These are phyloP conservation scores for Lithohypha guttulata DNA, from an alignment of 2,329 filamentous ascomycete genomes.

Conservation along the genomic window DNA sequence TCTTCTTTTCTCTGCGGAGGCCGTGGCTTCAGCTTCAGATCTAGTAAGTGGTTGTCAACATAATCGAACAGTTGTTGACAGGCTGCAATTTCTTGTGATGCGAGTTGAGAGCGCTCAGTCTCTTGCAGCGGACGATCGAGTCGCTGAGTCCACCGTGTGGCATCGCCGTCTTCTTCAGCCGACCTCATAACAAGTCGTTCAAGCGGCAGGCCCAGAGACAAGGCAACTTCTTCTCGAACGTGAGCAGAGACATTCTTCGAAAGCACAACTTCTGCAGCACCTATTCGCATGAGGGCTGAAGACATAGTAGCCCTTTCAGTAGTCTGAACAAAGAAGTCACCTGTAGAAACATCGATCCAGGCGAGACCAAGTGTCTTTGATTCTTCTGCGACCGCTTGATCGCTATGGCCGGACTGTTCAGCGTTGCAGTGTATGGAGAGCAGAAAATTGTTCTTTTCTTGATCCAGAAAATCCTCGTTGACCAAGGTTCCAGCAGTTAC, in stretches of 20 bases:
- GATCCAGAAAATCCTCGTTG: constrained; percentile 95
- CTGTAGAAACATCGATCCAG: constrained; percentile 92
- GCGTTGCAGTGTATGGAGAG: constrained; percentile 63
- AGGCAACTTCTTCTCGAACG: constrained; percentile 52
- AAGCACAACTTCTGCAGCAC: constrained; percentile 74
- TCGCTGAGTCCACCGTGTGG: constrained; percentile 62
- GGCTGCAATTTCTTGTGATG: constrained; percentile 58
- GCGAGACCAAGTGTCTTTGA: constrained; percentile 58
- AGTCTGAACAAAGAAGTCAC: constrained; percentile 79
- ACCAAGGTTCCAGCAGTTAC: constrained; percentile 92
- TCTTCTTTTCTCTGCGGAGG: constrained; percentile 64
- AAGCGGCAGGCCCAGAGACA: constrained; percentile 62
- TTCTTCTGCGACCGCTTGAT: constrained; percentile 23
- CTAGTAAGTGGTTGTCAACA: constrained; percentile 66
- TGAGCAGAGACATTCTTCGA: constrained; percentile 51
- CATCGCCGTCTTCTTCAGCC: constrained; percentile 33
- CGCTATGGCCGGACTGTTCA: constrained; percentile 8
- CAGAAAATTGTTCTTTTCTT: constrained; percentile 85
- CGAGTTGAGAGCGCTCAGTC: constrained; percentile 48
- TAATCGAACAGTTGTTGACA: constrained; percentile 77
- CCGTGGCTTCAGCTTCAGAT: constrained; percentile 69
- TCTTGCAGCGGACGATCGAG: constrained; percentile 60
- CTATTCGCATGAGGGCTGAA: constrained; percentile 73
- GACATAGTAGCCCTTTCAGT: constrained; percentile 60
- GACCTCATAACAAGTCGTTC: constrained; percentile 65